A percentile compares a stretch with the other conserved stretches of the same genome.
Evolutionary conservation across 306 rosid species (phyloP).

Genomic region (Sicyos edulis): DNA sequence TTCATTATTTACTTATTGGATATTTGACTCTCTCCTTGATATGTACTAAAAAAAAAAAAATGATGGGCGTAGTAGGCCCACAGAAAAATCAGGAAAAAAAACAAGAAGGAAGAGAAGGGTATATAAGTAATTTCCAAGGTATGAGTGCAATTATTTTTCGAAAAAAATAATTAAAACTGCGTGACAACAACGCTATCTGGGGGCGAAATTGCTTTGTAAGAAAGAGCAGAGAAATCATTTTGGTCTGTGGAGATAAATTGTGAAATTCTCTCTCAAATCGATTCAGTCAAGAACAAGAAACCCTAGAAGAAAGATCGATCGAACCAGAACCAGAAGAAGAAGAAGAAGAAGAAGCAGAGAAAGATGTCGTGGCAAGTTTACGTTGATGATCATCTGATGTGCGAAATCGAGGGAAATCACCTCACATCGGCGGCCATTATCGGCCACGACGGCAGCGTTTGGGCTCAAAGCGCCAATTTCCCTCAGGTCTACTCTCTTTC

Average conservation of each 20-base stretch:
- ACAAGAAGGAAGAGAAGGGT: background rate
- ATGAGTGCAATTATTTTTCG: constrained; percentile 11
- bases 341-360: background rate
- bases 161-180: constrained; percentile 13
- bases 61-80: too few species aligned
- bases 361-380: constrained; percentile 71
- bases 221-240: background rate
- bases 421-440: constrained; percentile 52
- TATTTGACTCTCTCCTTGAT: too few species aligned
- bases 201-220: constrained; percentile 3
- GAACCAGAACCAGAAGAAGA: too few species aligned
- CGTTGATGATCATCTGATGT: constrained; percentile 64
- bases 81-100: too few species aligned
- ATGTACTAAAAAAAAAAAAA: too few species aligned
- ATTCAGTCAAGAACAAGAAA: background rate
- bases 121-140: background rate
- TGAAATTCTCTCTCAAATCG: background rate
- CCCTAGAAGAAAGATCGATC: background rate
- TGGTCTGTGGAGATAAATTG: background rate
- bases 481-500: constrained; percentile 41
- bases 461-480: constrained; percentile 60
- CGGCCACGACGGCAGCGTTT: constrained; percentile 64
- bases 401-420: constrained; percentile 55
- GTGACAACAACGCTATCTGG: constrained; percentile 19
- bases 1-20: too few species aligned